Evolutionary conservation across 2,329 filamentous ascomycete genomes (phyloP).

Genomic region (Rugonectria rugulosa): DNA sequence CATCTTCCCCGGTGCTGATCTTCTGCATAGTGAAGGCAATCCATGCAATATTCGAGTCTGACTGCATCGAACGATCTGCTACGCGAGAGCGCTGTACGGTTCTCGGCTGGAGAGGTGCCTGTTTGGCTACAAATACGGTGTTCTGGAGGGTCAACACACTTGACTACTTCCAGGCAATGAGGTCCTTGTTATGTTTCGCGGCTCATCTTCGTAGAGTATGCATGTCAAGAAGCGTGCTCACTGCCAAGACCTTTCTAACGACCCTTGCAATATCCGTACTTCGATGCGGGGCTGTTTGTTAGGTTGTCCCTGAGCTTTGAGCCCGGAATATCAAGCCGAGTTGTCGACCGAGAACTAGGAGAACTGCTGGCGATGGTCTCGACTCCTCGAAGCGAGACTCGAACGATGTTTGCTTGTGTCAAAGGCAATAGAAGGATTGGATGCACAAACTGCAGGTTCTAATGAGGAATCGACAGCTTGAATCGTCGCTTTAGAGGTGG

Average conservation of each 20-base stretch:
- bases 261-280: neutral
- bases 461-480: neutral
- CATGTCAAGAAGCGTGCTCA: conserved; percentile 24
- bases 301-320: conserved; percentile 32
- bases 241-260: too few relatives aligned
- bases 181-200: too few relatives aligned
- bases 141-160: conserved; percentile 11
- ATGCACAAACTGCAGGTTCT: neutral
- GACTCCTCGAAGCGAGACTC: neutral
- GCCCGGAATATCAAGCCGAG: conserved; percentile 30
- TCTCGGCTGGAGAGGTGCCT: conserved; percentile 5
- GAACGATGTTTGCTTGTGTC: neutral
- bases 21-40: conserved; percentile 4
- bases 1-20: conserved; percentile 8
- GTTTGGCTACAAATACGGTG: neutral
- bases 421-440: too few relatives aligned
- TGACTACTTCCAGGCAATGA: neutral
- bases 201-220: conserved; percentile 23
- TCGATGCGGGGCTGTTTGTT: conserved; percentile 25
- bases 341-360: conserved; percentile 11
- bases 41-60: conserved; percentile 11
- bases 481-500: neutral
- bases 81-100: conserved; percentile 1
- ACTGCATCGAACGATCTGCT: conserved; percentile 4
- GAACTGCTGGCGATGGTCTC: conserved; percentile 1